These are phyloP conservation scores for Ambrosia trifida DNA, from an alignment of 129 eudicot species.

Conservation along the genomic window DNA sequence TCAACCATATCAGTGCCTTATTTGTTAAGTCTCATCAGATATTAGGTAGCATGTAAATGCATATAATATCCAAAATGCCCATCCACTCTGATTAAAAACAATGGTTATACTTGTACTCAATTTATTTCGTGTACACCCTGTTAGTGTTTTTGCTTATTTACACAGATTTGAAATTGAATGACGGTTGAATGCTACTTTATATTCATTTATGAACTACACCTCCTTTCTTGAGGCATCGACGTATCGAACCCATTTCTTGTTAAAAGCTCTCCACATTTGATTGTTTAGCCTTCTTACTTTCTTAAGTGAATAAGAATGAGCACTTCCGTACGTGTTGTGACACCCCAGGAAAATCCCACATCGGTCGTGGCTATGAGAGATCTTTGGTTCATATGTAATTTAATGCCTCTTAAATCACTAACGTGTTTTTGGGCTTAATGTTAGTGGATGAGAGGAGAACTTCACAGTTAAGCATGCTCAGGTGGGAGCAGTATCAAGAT, in stretches of 20 bases:
- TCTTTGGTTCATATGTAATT: no score
- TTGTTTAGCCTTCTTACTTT: neutral
- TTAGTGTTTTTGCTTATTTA: neutral
- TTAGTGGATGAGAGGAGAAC: no score
- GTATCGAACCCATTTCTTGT: neutral
- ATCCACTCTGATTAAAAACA: neutral
- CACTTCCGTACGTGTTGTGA: neutral
- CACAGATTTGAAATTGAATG: neutral
- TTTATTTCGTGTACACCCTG: neutral
- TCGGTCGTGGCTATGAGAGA: no score
- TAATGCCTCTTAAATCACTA: no score
- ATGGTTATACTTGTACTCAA: neutral
- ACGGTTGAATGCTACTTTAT: slow-evolving; percentile 2
- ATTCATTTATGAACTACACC: neutral
- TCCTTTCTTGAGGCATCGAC: neutral
- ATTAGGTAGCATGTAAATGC: neutral
- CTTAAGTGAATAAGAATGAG: neutral
- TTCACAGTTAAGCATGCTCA: no score
- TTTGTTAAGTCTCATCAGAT: neutral
- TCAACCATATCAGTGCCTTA: neutral
- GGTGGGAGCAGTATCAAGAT: no score
- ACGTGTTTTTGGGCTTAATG: no score
- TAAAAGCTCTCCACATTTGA: neutral
- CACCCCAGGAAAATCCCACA: no score
- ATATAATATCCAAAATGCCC: neutral